Evolutionary conservation across 2,329 filamentous ascomycete species (phyloP).

Genomic region (Alternaria viburni): DNA sequence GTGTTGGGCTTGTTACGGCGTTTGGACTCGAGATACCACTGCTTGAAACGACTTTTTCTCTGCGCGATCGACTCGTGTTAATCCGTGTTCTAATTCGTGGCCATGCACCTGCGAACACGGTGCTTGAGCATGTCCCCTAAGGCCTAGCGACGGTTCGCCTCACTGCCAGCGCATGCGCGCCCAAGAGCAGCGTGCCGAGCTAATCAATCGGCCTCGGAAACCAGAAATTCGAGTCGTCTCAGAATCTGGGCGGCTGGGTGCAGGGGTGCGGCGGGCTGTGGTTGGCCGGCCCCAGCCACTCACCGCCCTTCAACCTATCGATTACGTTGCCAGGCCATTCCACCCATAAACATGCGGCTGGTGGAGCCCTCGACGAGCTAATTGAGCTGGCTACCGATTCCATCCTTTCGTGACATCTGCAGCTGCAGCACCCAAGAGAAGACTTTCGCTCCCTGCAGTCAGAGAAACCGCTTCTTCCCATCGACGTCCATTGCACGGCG

Average conservation of each 20-base stretch:
- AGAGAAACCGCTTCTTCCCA: constrained; percentile 5
- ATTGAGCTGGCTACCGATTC: constrained; percentile 30
- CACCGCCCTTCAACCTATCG: constrained; percentile 31
- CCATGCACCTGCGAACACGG: background rate
- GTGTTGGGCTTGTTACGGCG: constrained; percentile 4
- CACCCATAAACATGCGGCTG: constrained; percentile 24
- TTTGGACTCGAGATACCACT: constrained; percentile 21
- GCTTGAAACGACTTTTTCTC: background rate
- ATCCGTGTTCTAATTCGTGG: background rate
- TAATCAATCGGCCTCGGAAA: constrained; percentile 7
- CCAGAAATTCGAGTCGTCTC: constrained; percentile 6
- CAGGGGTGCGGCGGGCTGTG: constrained; percentile 13
- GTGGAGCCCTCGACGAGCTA: constrained; percentile 28
- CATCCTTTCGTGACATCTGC: constrained; percentile 24
- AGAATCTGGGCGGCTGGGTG: constrained; percentile 19
- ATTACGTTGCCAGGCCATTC: constrained; percentile 34
- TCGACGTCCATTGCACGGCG: constrained; percentile 22
- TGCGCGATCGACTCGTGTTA: background rate
- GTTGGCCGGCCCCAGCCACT: constrained; percentile 24
- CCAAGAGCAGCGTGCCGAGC: constrained; percentile 4
- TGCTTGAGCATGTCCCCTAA: background rate
- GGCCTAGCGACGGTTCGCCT: constrained; percentile 5
- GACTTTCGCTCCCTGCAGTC: constrained; percentile 7
- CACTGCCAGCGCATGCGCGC: constrained; percentile 16
- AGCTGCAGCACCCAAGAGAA: constrained; percentile 3